These are phyloP conservation scores for Arabidopsis suecica DNA, from an alignment of 345 rosid species.

Conservation along the genomic window DNA sequence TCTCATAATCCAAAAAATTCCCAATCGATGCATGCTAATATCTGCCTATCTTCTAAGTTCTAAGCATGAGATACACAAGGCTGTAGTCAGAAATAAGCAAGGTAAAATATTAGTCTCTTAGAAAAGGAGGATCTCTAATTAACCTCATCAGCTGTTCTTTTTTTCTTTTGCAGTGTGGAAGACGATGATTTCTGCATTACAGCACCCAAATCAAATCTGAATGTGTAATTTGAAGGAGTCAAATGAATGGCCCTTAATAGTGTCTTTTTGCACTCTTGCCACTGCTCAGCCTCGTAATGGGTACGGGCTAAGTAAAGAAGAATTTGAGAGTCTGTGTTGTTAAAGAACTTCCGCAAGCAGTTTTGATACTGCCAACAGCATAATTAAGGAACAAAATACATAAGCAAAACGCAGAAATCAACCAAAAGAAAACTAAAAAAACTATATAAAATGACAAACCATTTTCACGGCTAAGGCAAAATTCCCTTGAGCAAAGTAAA, in stretches of 20 bases:
- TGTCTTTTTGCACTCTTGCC: constrained; percentile 99
- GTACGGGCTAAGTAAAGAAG: constrained; percentile 95
- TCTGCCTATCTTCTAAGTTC: constrained; percentile 2
- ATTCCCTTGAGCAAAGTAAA: constrained; percentile 96
- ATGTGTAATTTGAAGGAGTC: constrained; percentile 88
- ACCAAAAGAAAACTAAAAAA: background rate
- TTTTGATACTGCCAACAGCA: constrained; percentile 83
- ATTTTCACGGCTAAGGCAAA: constrained; percentile 94
- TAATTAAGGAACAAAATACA: constrained; percentile 18
- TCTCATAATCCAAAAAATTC: background rate
- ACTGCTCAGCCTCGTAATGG: constrained; percentile 98
- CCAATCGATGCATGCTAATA: constrained; percentile 7
- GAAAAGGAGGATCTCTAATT: constrained; percentile 9
- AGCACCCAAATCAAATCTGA: constrained; percentile 97
- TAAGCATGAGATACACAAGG: background rate
- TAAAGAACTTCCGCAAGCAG: constrained; percentile 90
- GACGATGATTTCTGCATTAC: constrained; percentile 98
- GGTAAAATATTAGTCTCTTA: constrained; percentile 18
- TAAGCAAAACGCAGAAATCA: constrained; percentile 15
- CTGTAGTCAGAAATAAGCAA: constrained; percentile 22
- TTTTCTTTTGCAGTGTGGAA: constrained; percentile 89
- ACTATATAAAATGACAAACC: constrained; percentile 53
- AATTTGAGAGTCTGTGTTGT: constrained; percentile 88
- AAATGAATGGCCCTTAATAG: constrained; percentile 91
- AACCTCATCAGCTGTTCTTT: constrained; percentile 96